Conservation (phyloP, 1,284 basidiomycete species). For the Malassezia furfur region DNA sequence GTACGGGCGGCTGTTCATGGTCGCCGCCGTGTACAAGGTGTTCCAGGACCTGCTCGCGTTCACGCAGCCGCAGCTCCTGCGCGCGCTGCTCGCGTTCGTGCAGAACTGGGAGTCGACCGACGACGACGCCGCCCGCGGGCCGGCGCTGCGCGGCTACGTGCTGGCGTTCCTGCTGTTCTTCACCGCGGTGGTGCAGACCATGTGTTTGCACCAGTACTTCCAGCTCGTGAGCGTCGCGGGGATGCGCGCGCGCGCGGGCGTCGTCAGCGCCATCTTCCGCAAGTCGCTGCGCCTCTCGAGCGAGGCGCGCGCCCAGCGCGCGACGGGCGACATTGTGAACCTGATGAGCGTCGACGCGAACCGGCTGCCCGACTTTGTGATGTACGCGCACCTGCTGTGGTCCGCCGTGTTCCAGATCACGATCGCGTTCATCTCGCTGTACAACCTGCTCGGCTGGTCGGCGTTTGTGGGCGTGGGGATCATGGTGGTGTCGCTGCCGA, state of each 20-base stretch:
- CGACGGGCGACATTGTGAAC: conserved; percentile 90
- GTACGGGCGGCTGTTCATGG: conserved; percentile 67
- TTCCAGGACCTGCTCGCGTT: conserved; percentile 72
- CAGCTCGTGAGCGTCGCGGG: conserved; percentile 71
- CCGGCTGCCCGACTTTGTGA: conserved; percentile 74
- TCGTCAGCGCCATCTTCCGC: conserved; percentile 73
- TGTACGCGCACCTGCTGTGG: conserved; percentile 59
- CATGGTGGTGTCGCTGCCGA: conserved; percentile 54
- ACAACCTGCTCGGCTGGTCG: conserved; percentile 78
- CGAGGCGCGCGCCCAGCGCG: conserved; percentile 63
- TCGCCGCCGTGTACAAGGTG: conserved; percentile 61
- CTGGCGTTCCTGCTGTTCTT: conserved; percentile 57
- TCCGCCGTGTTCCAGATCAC: conserved; percentile 57
- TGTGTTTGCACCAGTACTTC: conserved; percentile 83
- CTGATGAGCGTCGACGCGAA: conserved; percentile 74
- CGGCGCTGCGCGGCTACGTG: conserved; percentile 48
- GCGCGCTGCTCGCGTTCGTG: conserved; percentile 67
- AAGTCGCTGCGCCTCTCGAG: conserved; percentile 77
- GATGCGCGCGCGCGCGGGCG: conserved; percentile 80
- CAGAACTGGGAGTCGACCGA: conserved; percentile 27
- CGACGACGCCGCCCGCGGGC: conserved; percentile 8
- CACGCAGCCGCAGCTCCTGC: conserved; percentile 77
- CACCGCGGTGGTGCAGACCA: conserved; percentile 62
- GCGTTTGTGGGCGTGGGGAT: conserved; percentile 84
- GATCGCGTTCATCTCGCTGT: conserved; percentile 79